Base-by-base conservation (phyloP, 169 alveolate genomes). In the Eimeria maxima region DNA sequence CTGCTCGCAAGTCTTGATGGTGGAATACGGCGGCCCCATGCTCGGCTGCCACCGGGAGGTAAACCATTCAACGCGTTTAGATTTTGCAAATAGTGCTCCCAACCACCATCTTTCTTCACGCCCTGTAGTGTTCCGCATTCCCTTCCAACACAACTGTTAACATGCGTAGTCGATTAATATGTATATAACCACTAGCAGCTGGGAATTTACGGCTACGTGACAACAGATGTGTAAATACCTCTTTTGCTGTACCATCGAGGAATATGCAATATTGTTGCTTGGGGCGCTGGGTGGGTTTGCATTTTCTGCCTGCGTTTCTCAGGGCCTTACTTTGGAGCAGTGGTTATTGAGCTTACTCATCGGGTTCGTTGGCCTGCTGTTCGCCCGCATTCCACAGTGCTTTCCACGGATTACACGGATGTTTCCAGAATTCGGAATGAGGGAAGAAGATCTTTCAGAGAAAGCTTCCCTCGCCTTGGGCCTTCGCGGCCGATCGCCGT, bases 31-130 rank as follows among this genome's bases (percentile, higher is more conserved):
- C 22, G 96, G 97, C 76, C 27, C 87, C 7, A 57, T 92, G 60
- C 67, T 96, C 29, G 95, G 97, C 86, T 92, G 96, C 42, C 94
- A 96, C 73, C 55, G 69, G 6, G 96, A 93, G 94, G 97, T 95
- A 33, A 63, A 88, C 38, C 73, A 65, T 22, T n/a, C 33, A 38
- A 33, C 4, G 7, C 83, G 44, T 10, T 24, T 3, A 10, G 5
- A 33, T 74, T 5, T 18, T 38, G 10, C 50, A 27, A 29, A 29
- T 4, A 27, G 16, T 33, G 50, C 47, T 69, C 24, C 60, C n/a
- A n/a, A n/a, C n/a, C n/a, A n/a, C n/a, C n/a, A n/a, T n/a, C n/a
- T n/a, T 65, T n/a, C 16, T 65, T n/a, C 76, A 65, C 33, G 11
- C 50, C 50, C 80, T 2, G 80, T 29, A 27, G 29, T 69, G 20